Evolutionary conservation across 257 asterid species (phyloP), one percentile per base, ranked within the genome.

Genomic region (Solanum bulbocastanum): DNA sequence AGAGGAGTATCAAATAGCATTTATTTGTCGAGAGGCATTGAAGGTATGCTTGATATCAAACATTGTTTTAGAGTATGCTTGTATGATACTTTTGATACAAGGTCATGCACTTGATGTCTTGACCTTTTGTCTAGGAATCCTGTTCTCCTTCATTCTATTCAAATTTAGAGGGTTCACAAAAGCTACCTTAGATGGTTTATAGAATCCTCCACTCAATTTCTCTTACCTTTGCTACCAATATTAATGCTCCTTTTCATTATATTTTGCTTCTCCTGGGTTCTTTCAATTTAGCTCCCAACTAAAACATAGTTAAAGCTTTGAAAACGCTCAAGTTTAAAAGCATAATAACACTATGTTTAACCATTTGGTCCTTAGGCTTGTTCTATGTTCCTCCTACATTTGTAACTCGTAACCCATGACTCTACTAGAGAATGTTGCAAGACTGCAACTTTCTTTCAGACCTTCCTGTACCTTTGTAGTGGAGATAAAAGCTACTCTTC

Each of bases 1-100:
- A 86, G 99, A 97, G 92, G 98, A 97, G 94, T 88, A 71, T 91
- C 99, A 97, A 88, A 97, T 97, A 90, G 98, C 98, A 81, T 97
- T 87, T 90, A 93, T 97, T 87, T 96, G 99, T 90, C 91, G 98
- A 90, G 98, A 97, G 90, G 94, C 99, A 62, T 91, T 97, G 88
- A 97, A 97, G 99, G 99, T 97, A 91, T 86, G 88, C 81, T 10
- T 72, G 32, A 46, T 73, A 85, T 88, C 72, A 65, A 69, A 88
- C 15, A 23, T 74, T 73, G 74, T 74, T 46, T 81, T 46, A 30
- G 69, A 35, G 42, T 81, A 10, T 74, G 83, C 83, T 79, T 27
- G 37, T 79, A 44, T 44, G 84, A 46, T 79, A 44, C 40, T 79
- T 44, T 10, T 46, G 23, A 42, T 78, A 8, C 39, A 42, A 78